These are phyloP conservation scores for Trichoderma erinaceum DNA, from an alignment of 495 filamentous ascomycete species.

Conservation along the genomic window DNA sequence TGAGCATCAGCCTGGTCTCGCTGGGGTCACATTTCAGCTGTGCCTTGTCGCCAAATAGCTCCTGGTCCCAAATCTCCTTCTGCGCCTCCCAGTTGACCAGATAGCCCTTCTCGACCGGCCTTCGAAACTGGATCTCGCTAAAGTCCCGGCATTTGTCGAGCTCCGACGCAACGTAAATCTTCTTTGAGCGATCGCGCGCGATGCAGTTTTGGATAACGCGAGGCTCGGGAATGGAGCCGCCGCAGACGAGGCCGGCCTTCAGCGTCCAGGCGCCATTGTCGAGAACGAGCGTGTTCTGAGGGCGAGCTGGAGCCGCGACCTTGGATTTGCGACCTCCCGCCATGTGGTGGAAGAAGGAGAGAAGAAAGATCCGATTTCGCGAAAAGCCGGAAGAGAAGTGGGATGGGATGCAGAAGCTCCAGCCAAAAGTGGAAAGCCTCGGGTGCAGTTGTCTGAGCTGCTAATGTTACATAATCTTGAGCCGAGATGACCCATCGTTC, in stretches of 20 bases:
- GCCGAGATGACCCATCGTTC: too few species aligned
- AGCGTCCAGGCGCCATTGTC: conserved; percentile 94
- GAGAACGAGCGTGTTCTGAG: conserved; percentile 70
- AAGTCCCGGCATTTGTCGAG: conserved; percentile 79
- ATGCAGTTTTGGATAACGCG: conserved; percentile 80
- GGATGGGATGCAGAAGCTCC: background rate
- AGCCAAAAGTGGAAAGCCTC: background rate
- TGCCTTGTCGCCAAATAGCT: conserved; percentile 74
- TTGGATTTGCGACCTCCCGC: conserved; percentile 40
- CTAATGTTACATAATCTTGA: too few species aligned
- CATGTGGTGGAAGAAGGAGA: conserved; percentile 30
- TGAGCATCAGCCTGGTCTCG: conserved; percentile 74
- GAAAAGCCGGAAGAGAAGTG: background rate
- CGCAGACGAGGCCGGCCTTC: conserved; percentile 77
- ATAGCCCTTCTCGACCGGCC: conserved; percentile 93
- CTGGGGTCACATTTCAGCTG: conserved; percentile 64
- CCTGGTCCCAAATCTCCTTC: conserved; percentile 90
- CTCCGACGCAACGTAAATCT: conserved; percentile 72
- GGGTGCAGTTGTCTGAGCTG: too few species aligned
- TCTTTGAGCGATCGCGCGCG: conserved; percentile 71
- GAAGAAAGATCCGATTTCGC: background rate
- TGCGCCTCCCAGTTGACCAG: conserved; percentile 95
- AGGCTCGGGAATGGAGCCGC: conserved; percentile 47
- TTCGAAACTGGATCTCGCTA: conserved; percentile 78
- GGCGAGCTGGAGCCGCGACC: conserved; percentile 35